Base-by-base conservation (phyloP, 2,329 filamentous ascomycete species). In the Penicillium frequentans region DNA sequence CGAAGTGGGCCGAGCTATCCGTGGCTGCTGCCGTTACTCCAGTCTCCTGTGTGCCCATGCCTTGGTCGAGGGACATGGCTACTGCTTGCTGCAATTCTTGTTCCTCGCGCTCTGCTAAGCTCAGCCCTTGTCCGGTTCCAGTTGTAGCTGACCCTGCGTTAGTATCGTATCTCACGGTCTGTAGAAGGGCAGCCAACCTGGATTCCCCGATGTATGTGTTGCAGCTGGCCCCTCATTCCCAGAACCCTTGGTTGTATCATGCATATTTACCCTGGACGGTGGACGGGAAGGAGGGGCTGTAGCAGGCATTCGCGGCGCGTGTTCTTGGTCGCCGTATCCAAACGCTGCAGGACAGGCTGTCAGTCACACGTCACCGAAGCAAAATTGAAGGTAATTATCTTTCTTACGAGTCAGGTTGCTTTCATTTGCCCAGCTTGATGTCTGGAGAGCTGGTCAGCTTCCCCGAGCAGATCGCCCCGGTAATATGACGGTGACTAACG, bases 41-140 rank as follows among this genome's bases (percentile, higher is more conserved):
- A 21, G 75, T 82, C 67, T 86, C 84, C 72, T 87, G 85, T 29
- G 70, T 70, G n/a, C 75, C 72, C 50, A 76, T 64, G 21, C 70
- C 72, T 44, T 75, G 72, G 31, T 71, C 72, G 46, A 79, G 68
- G 10, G 79, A 81, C 68, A 79, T 75, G 1, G 76, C 77, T 49
- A 81, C 74, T 10, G 79, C 79, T 56, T 75, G 72, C 55, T 79
- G 76, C 16, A 81, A 59, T 52, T 79, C 73, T 29, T 74, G 73
- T 54, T 79, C 75, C 57, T 79, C 75, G 52, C 74, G 73, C 54
- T 81, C 75, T 3, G 75, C 76, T 42, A 75, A 61, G 51, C 71
- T 72, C 55, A 80, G 55, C 3, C 70, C 68, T 59, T 73, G 68
- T 35, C 62, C 67, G 44, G 64, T 52, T 56, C 62, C 60, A 47